A percentile compares a stretch with the other conserved stretches of the same genome.
These are phyloP conservation scores for Bryoerythrophyllum caledonicum DNA, from an alignment of 225 moss, liverwort and hornwort species.

Conservation along the genomic window DNA sequence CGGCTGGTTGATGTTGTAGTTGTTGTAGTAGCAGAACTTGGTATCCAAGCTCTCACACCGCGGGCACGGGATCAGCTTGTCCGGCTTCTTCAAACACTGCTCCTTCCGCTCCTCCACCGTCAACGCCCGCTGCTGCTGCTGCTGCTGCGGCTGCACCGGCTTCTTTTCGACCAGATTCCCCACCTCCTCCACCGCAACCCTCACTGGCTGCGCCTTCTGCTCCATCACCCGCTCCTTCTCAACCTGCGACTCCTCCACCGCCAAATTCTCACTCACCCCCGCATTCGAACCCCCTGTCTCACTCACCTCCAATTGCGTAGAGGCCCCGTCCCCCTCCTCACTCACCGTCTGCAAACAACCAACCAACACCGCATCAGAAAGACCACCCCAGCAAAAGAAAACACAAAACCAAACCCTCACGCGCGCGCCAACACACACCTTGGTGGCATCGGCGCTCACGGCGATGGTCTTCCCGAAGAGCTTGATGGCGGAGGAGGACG, in stretches of 20 bases:
- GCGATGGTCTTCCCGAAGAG: constrained; percentile 50
- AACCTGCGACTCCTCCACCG: neutral
- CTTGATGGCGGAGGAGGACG: constrained; percentile 42
- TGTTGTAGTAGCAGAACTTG: constrained; percentile 70
- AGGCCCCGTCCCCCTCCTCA: constrained; percentile 46
- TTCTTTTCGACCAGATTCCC: constrained; percentile 7
- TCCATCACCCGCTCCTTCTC: neutral
- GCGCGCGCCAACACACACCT: constrained; percentile 38
- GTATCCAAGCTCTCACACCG: constrained; percentile 55
- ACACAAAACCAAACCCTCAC: neutral
- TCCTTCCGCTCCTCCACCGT: constrained; percentile 43
- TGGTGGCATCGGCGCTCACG: constrained; percentile 23
- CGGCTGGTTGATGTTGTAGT: constrained; percentile 59
- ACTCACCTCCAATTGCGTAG: constrained; percentile 26
- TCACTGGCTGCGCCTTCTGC: neutral
- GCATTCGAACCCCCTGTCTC: neutral
- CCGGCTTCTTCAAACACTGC: constrained; percentile 42
- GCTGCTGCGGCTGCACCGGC: constrained; percentile 33
- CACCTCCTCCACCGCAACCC: neutral
- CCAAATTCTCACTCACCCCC: neutral
- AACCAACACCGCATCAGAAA: neutral
- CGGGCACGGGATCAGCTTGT: constrained; percentile 50
- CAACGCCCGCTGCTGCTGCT: constrained; percentile 23
- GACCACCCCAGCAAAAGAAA: neutral
- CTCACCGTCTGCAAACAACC: constrained; percentile 28